These are phyloP conservation scores for Yamadazyma siamensis DNA, from an alignment of 1,139 yeast species.

Conservation along the genomic window DNA sequence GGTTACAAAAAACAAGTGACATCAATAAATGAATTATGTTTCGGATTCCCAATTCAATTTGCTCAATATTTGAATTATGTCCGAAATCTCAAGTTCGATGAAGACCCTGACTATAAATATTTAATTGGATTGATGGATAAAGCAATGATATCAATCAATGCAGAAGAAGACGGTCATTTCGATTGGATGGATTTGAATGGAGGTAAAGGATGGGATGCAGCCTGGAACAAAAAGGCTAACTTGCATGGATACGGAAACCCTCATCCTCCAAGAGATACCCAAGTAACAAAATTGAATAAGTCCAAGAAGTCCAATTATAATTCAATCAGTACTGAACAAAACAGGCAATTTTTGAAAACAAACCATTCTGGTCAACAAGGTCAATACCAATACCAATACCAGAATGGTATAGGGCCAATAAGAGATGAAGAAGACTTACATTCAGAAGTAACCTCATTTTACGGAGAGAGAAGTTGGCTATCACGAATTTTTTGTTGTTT, in stretches of 20 bases:
- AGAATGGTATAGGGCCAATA: slow-evolving; percentile 29
- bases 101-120: slow-evolving; percentile 69
- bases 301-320: slow-evolving; percentile 20
- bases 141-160: slow-evolving; percentile 29
- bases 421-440: slow-evolving; percentile 39
- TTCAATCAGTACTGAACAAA: slow-evolving; percentile 22
- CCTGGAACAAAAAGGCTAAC: slow-evolving; percentile 75
- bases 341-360: slow-evolving; percentile 15
- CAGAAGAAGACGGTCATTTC: slow-evolving; percentile 59
- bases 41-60: slow-evolving; percentile 71
- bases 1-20: slow-evolving; percentile 77
- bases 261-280: slow-evolving; percentile 45
- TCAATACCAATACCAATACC: slow-evolving; percentile 9
- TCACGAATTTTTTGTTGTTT: slow-evolving; percentile 15
- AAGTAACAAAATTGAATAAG: slow-evolving; percentile 14
- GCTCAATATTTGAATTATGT: slow-evolving; percentile 74
- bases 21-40: slow-evolving; percentile 62
- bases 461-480: slow-evolving; percentile 23
- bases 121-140: slow-evolving; percentile 40
- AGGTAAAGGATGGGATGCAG: slow-evolving; percentile 81
- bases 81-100: slow-evolving; percentile 70
- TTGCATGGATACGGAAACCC: slow-evolving; percentile 79
- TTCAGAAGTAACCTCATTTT: slow-evolving; percentile 36
- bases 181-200: slow-evolving; percentile 85
- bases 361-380: slow-evolving; percentile 8